These are phyloP conservation scores for Phytopythium ostracodes DNA, from an alignment of 352 stramenopile genomes.

Conservation along the genomic window DNA sequence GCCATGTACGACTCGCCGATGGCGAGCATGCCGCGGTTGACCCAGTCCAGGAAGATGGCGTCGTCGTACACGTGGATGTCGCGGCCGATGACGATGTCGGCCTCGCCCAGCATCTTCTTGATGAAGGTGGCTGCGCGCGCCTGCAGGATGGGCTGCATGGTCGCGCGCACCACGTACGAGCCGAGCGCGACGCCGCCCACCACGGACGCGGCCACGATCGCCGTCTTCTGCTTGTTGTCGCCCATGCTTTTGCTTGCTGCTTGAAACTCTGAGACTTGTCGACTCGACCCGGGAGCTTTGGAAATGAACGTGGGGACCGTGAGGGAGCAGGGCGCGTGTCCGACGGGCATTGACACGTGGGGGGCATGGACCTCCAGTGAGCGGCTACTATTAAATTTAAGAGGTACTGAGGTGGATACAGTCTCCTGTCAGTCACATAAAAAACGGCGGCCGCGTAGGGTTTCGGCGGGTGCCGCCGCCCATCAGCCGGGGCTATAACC, in stretches of 20 bases:
- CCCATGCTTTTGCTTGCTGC: background rate
- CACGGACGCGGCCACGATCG: slow-evolving; percentile 59
- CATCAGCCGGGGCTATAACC: slow-evolving; percentile 1
- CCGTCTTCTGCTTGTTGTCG: slow-evolving; percentile 60
- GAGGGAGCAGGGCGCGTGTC: background rate
- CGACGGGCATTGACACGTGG: slow-evolving; percentile 3
- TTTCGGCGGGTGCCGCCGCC: slow-evolving; percentile 1
- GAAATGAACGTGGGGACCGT: slow-evolving; percentile 4
- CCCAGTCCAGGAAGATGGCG: slow-evolving; percentile 84
- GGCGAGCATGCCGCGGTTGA: slow-evolving; percentile 77
- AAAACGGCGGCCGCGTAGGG: background rate
- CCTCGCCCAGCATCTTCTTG: slow-evolving; percentile 74
- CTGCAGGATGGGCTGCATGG: slow-evolving; percentile 67
- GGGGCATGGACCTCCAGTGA: background rate
- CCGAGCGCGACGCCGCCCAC: slow-evolving; percentile 60
- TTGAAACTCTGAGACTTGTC: background rate
- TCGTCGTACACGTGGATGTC: slow-evolving; percentile 83
- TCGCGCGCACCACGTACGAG: slow-evolving; percentile 59
- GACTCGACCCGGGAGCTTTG: slow-evolving; percentile 3
- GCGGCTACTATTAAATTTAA: background rate
- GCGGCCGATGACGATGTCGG: slow-evolving; percentile 75
- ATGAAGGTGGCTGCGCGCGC: slow-evolving; percentile 73
- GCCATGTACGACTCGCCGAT: slow-evolving; percentile 89
- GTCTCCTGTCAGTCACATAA: background rate
- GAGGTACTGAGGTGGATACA: slow-evolving; percentile 1